Conservation (phyloP, 2,329 filamentous ascomycete species). For the Cercospora zeae-maydis region DNA sequence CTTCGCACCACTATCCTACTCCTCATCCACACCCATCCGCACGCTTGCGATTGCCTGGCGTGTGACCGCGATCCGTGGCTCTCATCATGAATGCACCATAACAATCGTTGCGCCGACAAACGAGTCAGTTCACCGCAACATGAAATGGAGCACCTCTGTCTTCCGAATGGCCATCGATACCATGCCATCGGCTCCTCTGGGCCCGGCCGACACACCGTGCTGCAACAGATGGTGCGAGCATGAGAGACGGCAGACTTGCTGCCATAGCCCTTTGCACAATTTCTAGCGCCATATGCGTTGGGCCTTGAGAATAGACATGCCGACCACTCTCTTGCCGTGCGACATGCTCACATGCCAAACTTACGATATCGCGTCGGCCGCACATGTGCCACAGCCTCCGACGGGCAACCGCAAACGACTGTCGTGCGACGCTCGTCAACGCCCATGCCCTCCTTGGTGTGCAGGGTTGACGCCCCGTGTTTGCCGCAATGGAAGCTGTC, state of each 20-base stretch:
- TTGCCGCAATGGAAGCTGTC: background rate
- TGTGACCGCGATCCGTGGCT: background rate
- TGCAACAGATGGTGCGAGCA: background rate
- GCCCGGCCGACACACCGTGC: background rate
- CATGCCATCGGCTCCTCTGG: background rate
- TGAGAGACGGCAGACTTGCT: background rate
- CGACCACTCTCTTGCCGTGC: background rate
- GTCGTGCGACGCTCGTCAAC: background rate
- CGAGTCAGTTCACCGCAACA: slow-evolving; percentile 13
- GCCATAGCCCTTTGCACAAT: background rate
- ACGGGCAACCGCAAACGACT: background rate
- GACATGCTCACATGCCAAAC: background rate
- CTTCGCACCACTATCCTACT: background rate
- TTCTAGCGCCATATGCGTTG: background rate
- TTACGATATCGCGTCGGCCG: background rate
- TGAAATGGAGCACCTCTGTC: background rate
- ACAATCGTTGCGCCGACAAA: background rate
- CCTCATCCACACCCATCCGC: background rate
- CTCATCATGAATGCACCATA: background rate
- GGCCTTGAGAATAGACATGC: background rate
- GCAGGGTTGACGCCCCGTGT: background rate
- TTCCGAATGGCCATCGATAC: background rate
- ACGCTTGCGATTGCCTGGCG: background rate
- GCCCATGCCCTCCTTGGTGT: background rate
- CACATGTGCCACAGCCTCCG: background rate